Percentiles rank a stretch among this genome's conserved stretches.
These are phyloP conservation scores for Sphaerulina populicola DNA, from an alignment of 2,329 filamentous ascomycete genomes.

Conservation along the genomic window DNA sequence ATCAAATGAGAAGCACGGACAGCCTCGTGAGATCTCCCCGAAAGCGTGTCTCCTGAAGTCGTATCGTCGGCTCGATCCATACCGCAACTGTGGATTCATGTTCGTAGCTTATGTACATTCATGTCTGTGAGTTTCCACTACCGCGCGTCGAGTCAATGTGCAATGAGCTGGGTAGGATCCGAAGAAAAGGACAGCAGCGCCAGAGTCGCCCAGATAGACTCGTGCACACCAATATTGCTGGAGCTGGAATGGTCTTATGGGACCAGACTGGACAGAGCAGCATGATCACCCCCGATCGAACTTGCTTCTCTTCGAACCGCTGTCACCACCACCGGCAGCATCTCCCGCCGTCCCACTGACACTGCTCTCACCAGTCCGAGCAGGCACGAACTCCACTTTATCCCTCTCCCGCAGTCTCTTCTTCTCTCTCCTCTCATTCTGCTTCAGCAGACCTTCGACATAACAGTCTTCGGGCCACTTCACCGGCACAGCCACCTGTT, in stretches of 20 bases:
- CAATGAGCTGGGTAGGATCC: background rate
- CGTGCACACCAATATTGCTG: background rate
- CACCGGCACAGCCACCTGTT: constrained; percentile 33
- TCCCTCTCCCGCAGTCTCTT: constrained; percentile 30
- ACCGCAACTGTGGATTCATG: background rate
- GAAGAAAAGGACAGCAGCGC: background rate
- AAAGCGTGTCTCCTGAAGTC: background rate
- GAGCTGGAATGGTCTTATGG: background rate
- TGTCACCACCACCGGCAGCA: background rate
- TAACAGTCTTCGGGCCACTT: constrained; percentile 39
- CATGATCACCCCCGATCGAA: constrained; percentile 10
- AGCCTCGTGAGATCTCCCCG: background rate
- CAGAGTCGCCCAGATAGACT: background rate
- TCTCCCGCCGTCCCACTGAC: constrained; percentile 3
- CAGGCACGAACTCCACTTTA: constrained; percentile 30
- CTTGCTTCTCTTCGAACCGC: constrained; percentile 11
- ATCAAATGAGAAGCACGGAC: constrained; percentile 3
- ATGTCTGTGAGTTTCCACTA: background rate
- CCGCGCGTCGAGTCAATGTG: background rate
- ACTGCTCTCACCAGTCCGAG: constrained; percentile 11
- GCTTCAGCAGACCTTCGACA: constrained; percentile 30
- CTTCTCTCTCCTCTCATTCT: constrained; percentile 35
- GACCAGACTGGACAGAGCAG: background rate
- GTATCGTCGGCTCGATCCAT: background rate
- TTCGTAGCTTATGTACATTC: background rate